Evolutionary conservation across 1,284 basidiomycete species (phyloP), one percentile per base, ranked within the genome.

Genomic region (Austroboletus niveus): DNA sequence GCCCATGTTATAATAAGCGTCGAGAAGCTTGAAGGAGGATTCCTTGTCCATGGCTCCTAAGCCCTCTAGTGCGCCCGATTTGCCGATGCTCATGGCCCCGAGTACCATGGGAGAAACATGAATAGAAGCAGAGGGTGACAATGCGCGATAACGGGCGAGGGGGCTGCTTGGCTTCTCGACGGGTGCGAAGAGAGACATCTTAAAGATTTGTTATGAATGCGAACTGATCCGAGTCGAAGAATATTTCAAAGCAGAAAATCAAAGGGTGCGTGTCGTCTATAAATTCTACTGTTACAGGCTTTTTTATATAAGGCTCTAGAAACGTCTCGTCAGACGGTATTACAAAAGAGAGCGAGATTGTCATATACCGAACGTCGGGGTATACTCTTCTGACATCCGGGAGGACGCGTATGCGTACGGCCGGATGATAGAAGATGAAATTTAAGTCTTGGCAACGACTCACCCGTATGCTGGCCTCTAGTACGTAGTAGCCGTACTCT

Each of bases 81-180:
- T 63, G 5, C 75, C 75, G 47, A 77, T 59, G 20, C 65, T 69
- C 73, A 76, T 75, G 17, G 69, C 74, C 12, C 78, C 77, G 5
- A 80, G 64, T 51, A 66, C 69, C 14, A 80, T 62, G 0, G 77
- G 76, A 2, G 75, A 47, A 17, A 54, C 42, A 32, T 44, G 42
- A 36, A 49, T 15, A 10, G 47, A 74, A 14, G 72, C 73, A 32
- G 65, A 68, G n/a, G 75, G 75, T 2, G 72, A 63, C 11, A 79
- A 65, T 40, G 74, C 62, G 32, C 76, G 68, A 58, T 74, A 73
- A 48, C 70, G 63, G 5, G 58, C 55, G 30, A 72, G 54, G 34
- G 36, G 45, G 14, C 31, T 57, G n/a, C 29, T 15, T 7, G 55
- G 56, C 12, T 45, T 36, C 11, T 53, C 53, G 30, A 54, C 51